These are phyloP conservation scores for Melaleuca alternifolia DNA, from an alignment of 345 rosid genomes.

Conservation along the genomic window DNA sequence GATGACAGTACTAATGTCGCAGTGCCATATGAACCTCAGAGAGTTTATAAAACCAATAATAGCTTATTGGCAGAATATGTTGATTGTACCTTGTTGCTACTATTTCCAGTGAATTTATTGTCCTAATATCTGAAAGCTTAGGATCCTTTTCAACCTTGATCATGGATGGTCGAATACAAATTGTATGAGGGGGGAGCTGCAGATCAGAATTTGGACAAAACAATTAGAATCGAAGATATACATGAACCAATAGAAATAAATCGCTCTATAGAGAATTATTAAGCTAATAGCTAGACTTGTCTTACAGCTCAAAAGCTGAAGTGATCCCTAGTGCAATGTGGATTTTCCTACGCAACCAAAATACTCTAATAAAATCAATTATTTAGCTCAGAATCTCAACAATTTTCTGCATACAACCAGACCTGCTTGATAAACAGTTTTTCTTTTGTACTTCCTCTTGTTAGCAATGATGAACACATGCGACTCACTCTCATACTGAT, in stretches of 20 bases:
- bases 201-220: not conserved
- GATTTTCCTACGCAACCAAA: not conserved
- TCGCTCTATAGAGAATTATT: not conserved
- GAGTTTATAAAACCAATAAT: not conserved
- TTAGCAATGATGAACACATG: not conserved
- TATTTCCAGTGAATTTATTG: slow-evolving; percentile 48
- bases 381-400: not conserved
- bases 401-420: not conserved
- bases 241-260: not conserved
- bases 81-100: slow-evolving; percentile 50
- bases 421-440: not conserved
- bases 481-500: not conserved
- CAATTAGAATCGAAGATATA: not conserved
- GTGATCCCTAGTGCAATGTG: not conserved
- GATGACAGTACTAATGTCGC: not conserved
- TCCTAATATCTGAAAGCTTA: slow-evolving; percentile 3
- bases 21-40: not conserved
- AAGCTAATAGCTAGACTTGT: no score
- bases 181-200: slow-evolving; percentile 37
- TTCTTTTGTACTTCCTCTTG: not conserved
- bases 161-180: slow-evolving; percentile 60
- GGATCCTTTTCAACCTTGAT: slow-evolving; percentile 43
- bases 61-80: not conserved
- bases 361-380: not conserved
- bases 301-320: not conserved